Conservation (phyloP, 257 asterid genomes). For the Solanum ossicruentum region DNA sequence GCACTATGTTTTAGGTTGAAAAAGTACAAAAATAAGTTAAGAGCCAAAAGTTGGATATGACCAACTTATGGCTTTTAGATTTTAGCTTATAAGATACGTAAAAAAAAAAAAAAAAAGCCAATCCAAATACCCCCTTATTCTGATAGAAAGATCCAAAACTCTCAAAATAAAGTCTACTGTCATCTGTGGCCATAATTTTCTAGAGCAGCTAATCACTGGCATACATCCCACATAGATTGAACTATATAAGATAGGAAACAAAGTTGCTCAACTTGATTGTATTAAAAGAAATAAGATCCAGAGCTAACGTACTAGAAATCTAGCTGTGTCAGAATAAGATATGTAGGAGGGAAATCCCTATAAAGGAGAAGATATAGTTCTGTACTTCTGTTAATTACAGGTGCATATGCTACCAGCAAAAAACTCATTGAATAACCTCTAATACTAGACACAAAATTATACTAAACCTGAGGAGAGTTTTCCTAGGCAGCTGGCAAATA, state of each 20-base stretch:
- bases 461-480: background rate
- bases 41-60: no score
- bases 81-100: no score
- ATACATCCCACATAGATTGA: background rate
- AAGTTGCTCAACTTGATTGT: background rate
- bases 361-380: background rate
- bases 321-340: background rate
- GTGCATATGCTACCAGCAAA: background rate
- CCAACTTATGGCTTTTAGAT: no score
- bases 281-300: background rate
- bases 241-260: background rate
- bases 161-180: background rate
- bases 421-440: background rate
- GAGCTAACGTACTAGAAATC: background rate
- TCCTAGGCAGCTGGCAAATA: background rate
- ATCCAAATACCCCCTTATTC: background rate
- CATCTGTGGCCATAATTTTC: background rate
- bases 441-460: background rate
- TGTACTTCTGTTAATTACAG: background rate
- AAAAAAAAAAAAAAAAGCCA: no score
- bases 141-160: background rate
- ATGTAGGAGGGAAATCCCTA: background rate
- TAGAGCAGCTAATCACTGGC: background rate
- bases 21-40: no score
- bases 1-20: no score